Evolutionary conservation across 2,329 filamentous ascomycete genomes (phyloP).

Genomic region (Paracoccidioides brasiliensis): DNA sequence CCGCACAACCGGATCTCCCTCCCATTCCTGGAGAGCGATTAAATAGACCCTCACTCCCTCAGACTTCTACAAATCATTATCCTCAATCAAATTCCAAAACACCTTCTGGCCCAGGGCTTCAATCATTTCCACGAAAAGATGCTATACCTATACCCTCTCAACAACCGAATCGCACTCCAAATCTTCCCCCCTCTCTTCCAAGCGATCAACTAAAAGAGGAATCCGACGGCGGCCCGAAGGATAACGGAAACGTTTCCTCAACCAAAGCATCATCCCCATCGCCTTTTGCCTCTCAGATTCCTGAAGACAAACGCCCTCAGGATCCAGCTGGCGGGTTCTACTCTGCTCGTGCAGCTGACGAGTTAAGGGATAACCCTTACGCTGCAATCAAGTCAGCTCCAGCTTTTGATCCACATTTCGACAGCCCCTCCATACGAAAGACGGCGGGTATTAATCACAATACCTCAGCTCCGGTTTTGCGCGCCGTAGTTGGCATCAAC

Average conservation of each 20-base stretch:
- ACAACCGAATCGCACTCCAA: slow-evolving; percentile 13
- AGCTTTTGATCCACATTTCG: slow-evolving; percentile 58
- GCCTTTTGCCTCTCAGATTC: slow-evolving; percentile 18
- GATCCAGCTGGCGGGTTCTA: slow-evolving; percentile 49
- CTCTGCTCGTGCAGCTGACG: slow-evolving; percentile 53
- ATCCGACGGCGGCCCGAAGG: slow-evolving; percentile 4
- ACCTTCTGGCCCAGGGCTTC: slow-evolving; percentile 8
- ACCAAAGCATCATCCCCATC: slow-evolving; percentile 16
- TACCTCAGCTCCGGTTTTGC: slow-evolving; percentile 58
- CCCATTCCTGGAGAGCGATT: slow-evolving; percentile 3
- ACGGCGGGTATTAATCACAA: slow-evolving; percentile 77
- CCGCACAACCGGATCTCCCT: slow-evolving; percentile 9
- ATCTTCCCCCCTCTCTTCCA: slow-evolving; percentile 11
- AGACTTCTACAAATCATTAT: slow-evolving; percentile 5
- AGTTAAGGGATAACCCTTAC: slow-evolving; percentile 40
- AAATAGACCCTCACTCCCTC: not conserved
- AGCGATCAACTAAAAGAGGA: slow-evolving; percentile 13
- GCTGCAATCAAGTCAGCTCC: slow-evolving; percentile 33
- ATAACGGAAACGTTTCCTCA: slow-evolving; percentile 6
- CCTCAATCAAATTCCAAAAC: slow-evolving; percentile 4
- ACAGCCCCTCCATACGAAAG: slow-evolving; percentile 76
- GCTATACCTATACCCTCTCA: slow-evolving; percentile 11
- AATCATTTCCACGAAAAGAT: slow-evolving; percentile 8
- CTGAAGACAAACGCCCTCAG: slow-evolving; percentile 9
- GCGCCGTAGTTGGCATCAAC: slow-evolving; percentile 15